Evolutionary conservation across 1,284 basidiomycete species (phyloP).

Genomic region (Rhodotorula sp.): DNA sequence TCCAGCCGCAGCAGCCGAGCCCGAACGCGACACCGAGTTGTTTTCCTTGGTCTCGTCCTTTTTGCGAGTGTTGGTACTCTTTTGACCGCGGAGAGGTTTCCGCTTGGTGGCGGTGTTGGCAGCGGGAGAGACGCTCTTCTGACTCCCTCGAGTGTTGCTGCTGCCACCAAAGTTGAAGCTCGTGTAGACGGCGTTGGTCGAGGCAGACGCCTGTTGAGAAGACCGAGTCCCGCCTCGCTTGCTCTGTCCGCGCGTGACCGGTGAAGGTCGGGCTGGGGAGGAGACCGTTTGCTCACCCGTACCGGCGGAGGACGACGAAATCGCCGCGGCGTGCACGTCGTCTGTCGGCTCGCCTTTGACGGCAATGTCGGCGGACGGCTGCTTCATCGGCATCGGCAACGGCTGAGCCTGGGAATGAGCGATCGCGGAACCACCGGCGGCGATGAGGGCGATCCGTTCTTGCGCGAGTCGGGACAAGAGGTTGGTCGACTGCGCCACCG

Average conservation of each 20-base stretch:
- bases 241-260: slow-evolving; percentile 16
- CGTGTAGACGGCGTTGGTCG: neutral
- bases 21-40: too few species aligned
- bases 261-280: neutral
- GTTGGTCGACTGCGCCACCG: neutral
- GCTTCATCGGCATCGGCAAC: slow-evolving; percentile 21
- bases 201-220: neutral
- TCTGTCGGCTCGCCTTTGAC: slow-evolving; percentile 9
- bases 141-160: too few species aligned
- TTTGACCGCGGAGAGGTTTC: neutral
- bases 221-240: slow-evolving; percentile 12
- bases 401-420: slow-evolving; percentile 14
- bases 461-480: slow-evolving; percentile 21
- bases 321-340: neutral
- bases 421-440: neutral
- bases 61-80: neutral
- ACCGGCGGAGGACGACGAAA: neutral
- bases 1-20: neutral
- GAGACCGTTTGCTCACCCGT: too few species aligned
- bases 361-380: neutral
- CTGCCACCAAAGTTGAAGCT: neutral
- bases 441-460: slow-evolving; percentile 17
- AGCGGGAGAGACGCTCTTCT: too few species aligned
- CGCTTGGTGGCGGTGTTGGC: neutral
- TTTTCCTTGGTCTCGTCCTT: neutral